Conservation (phyloP, 2,329 filamentous ascomycete genomes). For the Microdochium nivale region DNA sequence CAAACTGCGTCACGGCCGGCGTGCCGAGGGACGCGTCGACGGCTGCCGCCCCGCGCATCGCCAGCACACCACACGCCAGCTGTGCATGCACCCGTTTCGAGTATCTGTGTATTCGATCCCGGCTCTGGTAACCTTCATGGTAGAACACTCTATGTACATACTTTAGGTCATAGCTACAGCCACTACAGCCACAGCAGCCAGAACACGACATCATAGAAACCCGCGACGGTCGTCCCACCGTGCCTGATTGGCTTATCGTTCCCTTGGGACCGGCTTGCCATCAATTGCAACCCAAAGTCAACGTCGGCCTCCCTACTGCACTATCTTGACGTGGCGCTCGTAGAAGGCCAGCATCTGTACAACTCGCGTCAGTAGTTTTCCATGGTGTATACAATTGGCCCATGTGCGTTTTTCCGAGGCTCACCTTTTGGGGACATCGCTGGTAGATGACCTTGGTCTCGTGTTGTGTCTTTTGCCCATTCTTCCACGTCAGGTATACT, state of each 20-base stretch:
- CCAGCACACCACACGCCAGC: too few relatives aligned
- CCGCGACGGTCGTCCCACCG: too few relatives aligned
- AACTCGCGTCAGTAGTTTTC: neutral
- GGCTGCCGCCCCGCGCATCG: neutral
- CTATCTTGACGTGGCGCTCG: slow-evolving; percentile 47
- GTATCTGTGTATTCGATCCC: too few relatives aligned
- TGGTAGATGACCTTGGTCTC: slow-evolving; percentile 59
- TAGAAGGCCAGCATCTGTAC: slow-evolving; percentile 51
- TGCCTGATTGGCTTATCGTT: neutral
- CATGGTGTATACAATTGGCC: neutral
- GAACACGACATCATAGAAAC: too few relatives aligned
- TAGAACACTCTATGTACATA: too few relatives aligned
- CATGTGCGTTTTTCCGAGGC: slow-evolving; percentile 6
- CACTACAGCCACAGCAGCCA: too few relatives aligned
- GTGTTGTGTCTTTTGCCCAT: slow-evolving; percentile 66
- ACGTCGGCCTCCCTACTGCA: slow-evolving; percentile 18
- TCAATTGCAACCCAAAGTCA: neutral
- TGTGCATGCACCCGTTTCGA: too few relatives aligned
- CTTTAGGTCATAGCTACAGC: too few relatives aligned
- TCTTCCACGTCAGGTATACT: slow-evolving; percentile 67
- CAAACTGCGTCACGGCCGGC: too few relatives aligned
- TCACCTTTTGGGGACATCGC: slow-evolving; percentile 70
- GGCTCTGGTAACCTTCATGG: too few relatives aligned
- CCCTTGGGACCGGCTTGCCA: neutral
- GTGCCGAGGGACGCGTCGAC: too few relatives aligned